Conservation (phyloP, 73 alveolate genomes). For the Loxodes magnus region DNA sequence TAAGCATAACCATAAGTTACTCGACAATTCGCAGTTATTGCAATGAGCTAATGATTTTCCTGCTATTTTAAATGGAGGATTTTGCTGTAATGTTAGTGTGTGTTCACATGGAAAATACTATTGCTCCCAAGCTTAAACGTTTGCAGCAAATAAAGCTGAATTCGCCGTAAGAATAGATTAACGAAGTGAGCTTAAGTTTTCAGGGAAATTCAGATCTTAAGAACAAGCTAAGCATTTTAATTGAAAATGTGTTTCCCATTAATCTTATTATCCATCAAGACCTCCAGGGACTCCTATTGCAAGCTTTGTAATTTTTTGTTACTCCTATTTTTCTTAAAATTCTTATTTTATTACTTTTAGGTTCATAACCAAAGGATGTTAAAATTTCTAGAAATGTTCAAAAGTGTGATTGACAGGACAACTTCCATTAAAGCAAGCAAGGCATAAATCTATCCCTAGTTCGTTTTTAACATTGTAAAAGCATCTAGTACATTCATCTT, state of each 20-base stretch:
- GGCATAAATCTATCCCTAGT: constrained; percentile 86
- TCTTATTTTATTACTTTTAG: constrained; percentile 58
- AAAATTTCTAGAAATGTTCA: constrained; percentile 41
- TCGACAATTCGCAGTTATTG: constrained; percentile 77
- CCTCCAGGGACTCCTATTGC: constrained; percentile 96
- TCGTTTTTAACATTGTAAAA: constrained; percentile 51
- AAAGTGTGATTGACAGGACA: constrained; percentile 67
- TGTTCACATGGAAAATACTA: constrained; percentile 90
- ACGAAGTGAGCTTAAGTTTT: constrained; percentile 49
- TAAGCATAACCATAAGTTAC: constrained; percentile 96
- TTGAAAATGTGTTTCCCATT: constrained; percentile 55
- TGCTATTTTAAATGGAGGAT: constrained; percentile 63
- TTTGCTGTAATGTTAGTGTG: constrained; percentile 74
- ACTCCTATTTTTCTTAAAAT: constrained; percentile 44
- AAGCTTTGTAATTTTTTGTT: constrained; percentile 62
- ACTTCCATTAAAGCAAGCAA: constrained; percentile 87
- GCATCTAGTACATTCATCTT: constrained; percentile 80
- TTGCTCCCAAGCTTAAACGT: constrained; percentile 91
- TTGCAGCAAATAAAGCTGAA: constrained; percentile 75
- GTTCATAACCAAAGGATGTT: constrained; percentile 80
- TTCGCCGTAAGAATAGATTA: constrained; percentile 64
- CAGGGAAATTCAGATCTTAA: constrained; percentile 30
- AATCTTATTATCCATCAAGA: constrained; percentile 56
- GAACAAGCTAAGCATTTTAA: constrained; percentile 69
- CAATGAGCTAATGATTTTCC: constrained; percentile 83